These are phyloP conservation scores for Isatis tinctoria DNA, from an alignment of 345 rosid species.

Conservation along the genomic window DNA sequence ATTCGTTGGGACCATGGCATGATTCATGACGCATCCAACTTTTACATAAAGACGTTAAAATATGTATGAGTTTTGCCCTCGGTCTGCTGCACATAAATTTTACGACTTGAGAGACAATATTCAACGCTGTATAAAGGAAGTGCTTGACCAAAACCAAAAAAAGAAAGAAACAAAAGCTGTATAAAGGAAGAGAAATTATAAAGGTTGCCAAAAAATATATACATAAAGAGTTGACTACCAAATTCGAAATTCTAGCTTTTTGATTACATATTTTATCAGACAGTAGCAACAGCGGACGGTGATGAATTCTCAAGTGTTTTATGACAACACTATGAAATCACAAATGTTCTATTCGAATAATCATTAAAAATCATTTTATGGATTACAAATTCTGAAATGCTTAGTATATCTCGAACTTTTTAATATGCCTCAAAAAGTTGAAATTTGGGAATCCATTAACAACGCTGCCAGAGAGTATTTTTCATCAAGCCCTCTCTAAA, in stretches of 20 bases:
- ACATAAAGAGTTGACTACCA: slow-evolving; percentile 9
- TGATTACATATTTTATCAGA: neutral
- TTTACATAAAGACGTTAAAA: neutral
- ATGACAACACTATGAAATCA: slow-evolving; percentile 20
- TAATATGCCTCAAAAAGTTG: slow-evolving; percentile 12
- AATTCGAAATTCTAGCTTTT: slow-evolving; percentile 17
- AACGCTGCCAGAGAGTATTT: neutral
- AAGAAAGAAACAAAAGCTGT: too few species aligned
- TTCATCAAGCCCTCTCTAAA: neutral
- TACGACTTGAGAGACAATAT: neutral
- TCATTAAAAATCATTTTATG: neutral
- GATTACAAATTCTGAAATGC: neutral
- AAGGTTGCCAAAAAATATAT: neutral
- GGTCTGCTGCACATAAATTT: neutral
- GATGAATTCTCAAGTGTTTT: neutral
- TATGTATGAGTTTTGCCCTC: neutral
- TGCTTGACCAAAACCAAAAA: too few species aligned
- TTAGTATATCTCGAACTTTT: slow-evolving; percentile 9
- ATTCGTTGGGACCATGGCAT: slow-evolving; percentile 24
- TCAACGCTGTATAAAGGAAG: neutral
- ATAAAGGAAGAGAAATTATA: neutral
- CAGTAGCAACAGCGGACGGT: neutral
- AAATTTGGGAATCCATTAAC: neutral
- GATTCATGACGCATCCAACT: slow-evolving; percentile 7
- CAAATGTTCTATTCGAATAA: slow-evolving; percentile 17